These are phyloP conservation scores for Asterionellopsis glacialis DNA, from an alignment of 108 stramenopile genomes.

Conservation along the genomic window DNA sequence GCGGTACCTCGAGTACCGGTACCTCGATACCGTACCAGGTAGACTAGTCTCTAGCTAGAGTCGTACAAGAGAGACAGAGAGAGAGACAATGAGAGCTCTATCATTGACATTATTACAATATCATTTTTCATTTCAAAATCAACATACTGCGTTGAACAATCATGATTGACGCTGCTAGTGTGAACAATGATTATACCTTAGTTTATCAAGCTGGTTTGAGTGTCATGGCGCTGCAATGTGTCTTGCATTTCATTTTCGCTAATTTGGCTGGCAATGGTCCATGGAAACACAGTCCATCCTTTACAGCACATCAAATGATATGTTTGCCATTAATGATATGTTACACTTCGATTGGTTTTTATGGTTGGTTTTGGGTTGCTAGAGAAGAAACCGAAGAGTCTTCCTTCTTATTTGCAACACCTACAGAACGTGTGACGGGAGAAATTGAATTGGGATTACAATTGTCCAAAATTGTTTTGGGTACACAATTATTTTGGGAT, in stretches of 20 bases:
- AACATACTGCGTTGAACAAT: too few species aligned
- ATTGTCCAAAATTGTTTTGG: not conserved
- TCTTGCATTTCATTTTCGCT: constrained; percentile 3
- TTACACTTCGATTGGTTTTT: constrained; percentile 35
- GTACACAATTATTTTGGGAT: not conserved
- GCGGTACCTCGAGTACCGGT: too few species aligned
- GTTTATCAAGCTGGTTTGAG: not conserved
- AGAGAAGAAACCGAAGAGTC: constrained; percentile 6
- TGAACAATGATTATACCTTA: too few species aligned
- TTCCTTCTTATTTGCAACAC: constrained; percentile 9
- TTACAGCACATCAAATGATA: constrained; percentile 58
- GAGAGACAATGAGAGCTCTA: too few species aligned
- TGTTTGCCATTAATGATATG: constrained; percentile 50
- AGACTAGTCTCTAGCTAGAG: too few species aligned
- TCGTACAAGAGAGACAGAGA: too few species aligned
- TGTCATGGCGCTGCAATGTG: not conserved
- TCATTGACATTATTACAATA: too few species aligned
- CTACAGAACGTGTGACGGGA: constrained; percentile 3
- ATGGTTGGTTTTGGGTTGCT: constrained; percentile 23
- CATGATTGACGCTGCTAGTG: too few species aligned
- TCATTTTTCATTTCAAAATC: too few species aligned
- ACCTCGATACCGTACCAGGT: too few species aligned
- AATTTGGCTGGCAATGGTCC: constrained; percentile 28
- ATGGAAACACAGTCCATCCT: constrained; percentile 40
- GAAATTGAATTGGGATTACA: not conserved